Evolutionary conservation across 2,329 filamentous ascomycete species (phyloP).

Genomic region (Pseudogymnoascus sp.): DNA sequence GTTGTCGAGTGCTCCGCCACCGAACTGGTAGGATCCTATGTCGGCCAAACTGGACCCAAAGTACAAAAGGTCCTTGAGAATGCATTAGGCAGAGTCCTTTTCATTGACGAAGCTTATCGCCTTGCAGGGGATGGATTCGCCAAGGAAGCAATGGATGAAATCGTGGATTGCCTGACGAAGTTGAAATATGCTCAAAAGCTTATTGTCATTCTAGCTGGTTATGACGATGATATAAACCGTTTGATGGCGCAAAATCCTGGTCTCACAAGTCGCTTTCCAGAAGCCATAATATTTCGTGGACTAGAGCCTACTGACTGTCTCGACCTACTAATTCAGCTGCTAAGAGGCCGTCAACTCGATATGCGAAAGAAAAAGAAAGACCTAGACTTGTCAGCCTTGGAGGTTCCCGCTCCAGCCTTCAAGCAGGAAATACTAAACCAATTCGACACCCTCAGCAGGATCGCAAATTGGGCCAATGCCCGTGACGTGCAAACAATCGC

Average conservation of each 20-base stretch:
- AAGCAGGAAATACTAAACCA: no score
- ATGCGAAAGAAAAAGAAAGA: no score
- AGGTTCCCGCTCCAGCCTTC: no score
- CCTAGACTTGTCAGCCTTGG: no score
- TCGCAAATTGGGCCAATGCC: no score
- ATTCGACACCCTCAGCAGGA: no score
- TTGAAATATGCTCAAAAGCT: neutral
- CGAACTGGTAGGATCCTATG: conserved; percentile 51
- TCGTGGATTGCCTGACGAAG: neutral
- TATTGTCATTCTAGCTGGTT: neutral
- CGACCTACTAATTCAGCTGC: no score
- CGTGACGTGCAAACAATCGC: no score
- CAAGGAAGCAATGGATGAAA: neutral
- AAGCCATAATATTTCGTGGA: neutral
- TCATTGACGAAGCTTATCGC: neutral
- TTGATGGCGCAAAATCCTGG: neutral
- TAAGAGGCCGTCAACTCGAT: no score
- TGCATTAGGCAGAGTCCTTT: neutral
- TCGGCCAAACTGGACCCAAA: neutral
- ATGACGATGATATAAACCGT: neutral
- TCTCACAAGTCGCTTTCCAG: neutral
- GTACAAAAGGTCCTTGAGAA: neutral
- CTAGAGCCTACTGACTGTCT: no score
- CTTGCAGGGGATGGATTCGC: neutral
- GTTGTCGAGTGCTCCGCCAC: conserved; percentile 60